Base-by-base conservation (phyloP, 1,139 yeast genomes). In the Saccharomycopsis hybrid region DNA sequence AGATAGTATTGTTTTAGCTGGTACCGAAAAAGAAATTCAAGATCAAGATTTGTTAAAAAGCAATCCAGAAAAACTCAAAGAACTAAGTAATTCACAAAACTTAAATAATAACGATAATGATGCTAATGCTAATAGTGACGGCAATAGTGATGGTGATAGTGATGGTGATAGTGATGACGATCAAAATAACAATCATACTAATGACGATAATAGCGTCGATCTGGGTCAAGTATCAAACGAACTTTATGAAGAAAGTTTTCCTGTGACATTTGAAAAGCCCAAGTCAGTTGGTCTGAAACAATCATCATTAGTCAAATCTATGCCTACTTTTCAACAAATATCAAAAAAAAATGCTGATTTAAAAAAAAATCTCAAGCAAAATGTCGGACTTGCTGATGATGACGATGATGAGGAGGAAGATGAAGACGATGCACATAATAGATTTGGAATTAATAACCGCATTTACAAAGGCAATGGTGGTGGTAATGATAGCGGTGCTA, bases 341-440 rank as follows among this genome's bases (percentile, higher is more conserved):
- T 62, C 62, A n/a, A 54, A 56, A 18, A 60, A 5, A 40, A 30
- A 11, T 11, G 35, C 9, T 11, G 35, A 11, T 31, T 31, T 7
- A 31, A 11, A 31, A 31, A 31, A 11, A 7, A 31, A 11, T 11
- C 11, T n/a, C n/a, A n/a, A n/a, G n/a, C n/a, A n/a, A n/a, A n/a
- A n/a, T n/a, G n/a, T n/a, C n/a, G n/a, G n/a, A n/a, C n/a, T n/a
- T 53, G 70, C 67, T 35, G 72, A 69, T 47, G 73, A 67, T n/a
- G 70, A 67, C 28, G 70, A 68, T 25, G 70, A 65, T 31, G 71
- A 70, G 25, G n/a, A n/a, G n/a, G n/a, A n/a, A n/a, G n/a, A n/a
- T n/a, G n/a, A n/a, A n/a, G n/a, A n/a, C n/a, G n/a, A 59, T n/a
- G n/a, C n/a, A n/a, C 55, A 33, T 63, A 54, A 39, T 56, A 60